These are phyloP conservation scores for Colletotrichum lentis DNA, from an alignment of 2,329 filamentous ascomycete species.

Conservation along the genomic window DNA sequence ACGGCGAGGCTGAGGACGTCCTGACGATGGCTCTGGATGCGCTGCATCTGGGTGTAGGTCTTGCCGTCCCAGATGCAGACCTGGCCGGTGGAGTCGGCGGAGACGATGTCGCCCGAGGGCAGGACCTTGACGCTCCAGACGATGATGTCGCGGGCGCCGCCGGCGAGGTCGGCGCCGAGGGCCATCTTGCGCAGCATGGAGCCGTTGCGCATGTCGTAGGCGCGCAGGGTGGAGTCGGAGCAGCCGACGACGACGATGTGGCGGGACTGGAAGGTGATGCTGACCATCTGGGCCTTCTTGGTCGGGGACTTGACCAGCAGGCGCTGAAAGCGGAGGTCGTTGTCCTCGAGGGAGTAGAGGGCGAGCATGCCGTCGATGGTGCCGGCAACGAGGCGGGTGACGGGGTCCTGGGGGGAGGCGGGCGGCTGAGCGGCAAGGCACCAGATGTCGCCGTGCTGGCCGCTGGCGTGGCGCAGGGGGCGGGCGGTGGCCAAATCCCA, in stretches of 20 bases:
- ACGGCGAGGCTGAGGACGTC: conserved; percentile 90
- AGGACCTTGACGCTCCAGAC: conserved; percentile 94
- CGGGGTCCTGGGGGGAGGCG: conserved; percentile 42
- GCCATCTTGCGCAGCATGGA: conserved; percentile 82
- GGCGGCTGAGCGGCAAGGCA: conserved; percentile 87
- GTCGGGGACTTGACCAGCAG: conserved; percentile 78
- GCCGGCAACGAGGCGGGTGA: conserved; percentile 77
- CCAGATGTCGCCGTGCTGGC: conserved; percentile 97
- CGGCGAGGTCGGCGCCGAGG: conserved; percentile 78
- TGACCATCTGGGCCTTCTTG: conserved; percentile 89
- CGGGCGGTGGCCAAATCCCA: conserved; percentile 87
- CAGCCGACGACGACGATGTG: conserved; percentile 88
- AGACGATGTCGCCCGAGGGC: conserved; percentile 87
- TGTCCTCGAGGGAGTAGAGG: conserved; percentile 84
- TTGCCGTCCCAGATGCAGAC: conserved; percentile 93
- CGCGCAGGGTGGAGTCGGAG: conserved; percentile 93
- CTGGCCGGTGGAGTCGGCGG: conserved; percentile 93
- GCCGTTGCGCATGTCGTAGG: conserved; percentile 85
- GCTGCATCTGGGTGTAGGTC: conserved; percentile 87
- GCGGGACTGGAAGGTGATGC: conserved; percentile 86
- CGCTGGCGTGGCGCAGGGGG: conserved; percentile 82
- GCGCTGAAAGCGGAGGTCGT: conserved; percentile 81
- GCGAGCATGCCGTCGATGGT: conserved; percentile 92
- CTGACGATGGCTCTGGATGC: conserved; percentile 85
- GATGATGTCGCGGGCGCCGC: conserved; percentile 83